Percentiles rank a stretch among this genome's conserved stretches.
Evolutionary conservation across 495 filamentous ascomycete species (phyloP).

Genomic region (Lasiosphaeris hirsuta): DNA sequence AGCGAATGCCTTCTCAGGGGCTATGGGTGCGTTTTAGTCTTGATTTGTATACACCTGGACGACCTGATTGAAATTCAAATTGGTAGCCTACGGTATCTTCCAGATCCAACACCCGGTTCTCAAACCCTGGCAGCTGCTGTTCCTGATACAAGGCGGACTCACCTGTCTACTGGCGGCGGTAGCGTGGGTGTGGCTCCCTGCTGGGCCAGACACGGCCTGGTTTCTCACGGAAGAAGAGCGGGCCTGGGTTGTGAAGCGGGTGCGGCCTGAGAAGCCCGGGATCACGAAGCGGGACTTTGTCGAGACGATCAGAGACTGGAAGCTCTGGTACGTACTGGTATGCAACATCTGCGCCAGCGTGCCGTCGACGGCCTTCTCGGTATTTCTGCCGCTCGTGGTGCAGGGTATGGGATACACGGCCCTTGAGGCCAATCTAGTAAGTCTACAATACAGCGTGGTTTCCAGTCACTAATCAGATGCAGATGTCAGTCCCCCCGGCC

Average conservation of each 20-base stretch:
- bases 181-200: slow-evolving; percentile 51
- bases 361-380: slow-evolving; percentile 49
- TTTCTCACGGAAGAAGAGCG: slow-evolving; percentile 48
- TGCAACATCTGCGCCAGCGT: slow-evolving; percentile 55
- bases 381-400: slow-evolving; percentile 56
- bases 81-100: slow-evolving; percentile 29
- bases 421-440: slow-evolving; percentile 46
- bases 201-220: slow-evolving; percentile 51
- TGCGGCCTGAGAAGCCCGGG: slow-evolving; percentile 6
- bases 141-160: slow-evolving; percentile 51
- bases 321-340: slow-evolving; percentile 49
- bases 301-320: slow-evolving; percentile 49
- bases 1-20: slow-evolving; percentile 50
- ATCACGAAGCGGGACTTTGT: slow-evolving; percentile 39
- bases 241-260: slow-evolving; percentile 40
- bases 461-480: neutral
- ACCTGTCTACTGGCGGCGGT: slow-evolving; percentile 47
- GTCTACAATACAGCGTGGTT: neutral
- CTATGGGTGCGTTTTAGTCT: slow-evolving; percentile 35
- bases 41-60: neutral
- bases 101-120: slow-evolving; percentile 25
- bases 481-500: slow-evolving; percentile 55
- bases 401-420: slow-evolving; percentile 40
- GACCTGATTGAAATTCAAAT: neutral
- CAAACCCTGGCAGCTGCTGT: slow-evolving; percentile 55